Conservation (phyloP, 352 stramenopile species). For the Phytophthora sp. region DNA sequence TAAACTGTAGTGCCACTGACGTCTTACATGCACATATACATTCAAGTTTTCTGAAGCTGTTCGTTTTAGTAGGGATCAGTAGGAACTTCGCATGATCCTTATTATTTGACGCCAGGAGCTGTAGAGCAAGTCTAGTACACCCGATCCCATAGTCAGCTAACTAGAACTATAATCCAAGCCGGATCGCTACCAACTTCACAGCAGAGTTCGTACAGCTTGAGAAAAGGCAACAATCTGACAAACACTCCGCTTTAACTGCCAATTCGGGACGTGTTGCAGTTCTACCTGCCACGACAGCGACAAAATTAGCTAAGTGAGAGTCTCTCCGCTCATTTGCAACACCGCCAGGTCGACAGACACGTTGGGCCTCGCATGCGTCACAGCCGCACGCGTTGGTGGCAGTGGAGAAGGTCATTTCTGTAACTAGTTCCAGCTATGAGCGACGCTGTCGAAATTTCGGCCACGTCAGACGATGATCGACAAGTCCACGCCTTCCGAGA, state of each 20-base stretch:
- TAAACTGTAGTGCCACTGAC: too few relatives aligned
- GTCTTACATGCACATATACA: too few relatives aligned
- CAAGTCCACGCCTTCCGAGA: conserved; percentile 55
- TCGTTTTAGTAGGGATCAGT: too few relatives aligned
- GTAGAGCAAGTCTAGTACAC: too few relatives aligned
- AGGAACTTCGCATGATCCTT: too few relatives aligned
- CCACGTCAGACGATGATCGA: conserved; percentile 24
- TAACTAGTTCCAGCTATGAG: conserved; percentile 8
- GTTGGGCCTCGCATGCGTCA: conserved; percentile 11
- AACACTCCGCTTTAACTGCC: conserved; percentile 9
- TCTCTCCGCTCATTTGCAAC: background rate
- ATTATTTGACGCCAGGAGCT: too few relatives aligned
- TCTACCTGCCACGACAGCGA: background rate
- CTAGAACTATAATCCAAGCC: too few relatives aligned
- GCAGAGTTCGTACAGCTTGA: too few relatives aligned
- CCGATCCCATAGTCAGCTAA: too few relatives aligned
- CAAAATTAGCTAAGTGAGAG: conserved; percentile 19
- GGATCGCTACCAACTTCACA: too few relatives aligned
- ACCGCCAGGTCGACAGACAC: conserved; percentile 4
- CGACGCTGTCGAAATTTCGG: conserved; percentile 4
- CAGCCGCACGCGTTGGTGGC: background rate
- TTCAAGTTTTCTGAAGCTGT: too few relatives aligned
- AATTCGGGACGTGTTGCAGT: conserved; percentile 1
- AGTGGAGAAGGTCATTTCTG: background rate
- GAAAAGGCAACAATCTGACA: conserved; percentile 24